Conservation (phyloP, 2,329 filamentous ascomycete species). For the Septoria linicola region DNA sequence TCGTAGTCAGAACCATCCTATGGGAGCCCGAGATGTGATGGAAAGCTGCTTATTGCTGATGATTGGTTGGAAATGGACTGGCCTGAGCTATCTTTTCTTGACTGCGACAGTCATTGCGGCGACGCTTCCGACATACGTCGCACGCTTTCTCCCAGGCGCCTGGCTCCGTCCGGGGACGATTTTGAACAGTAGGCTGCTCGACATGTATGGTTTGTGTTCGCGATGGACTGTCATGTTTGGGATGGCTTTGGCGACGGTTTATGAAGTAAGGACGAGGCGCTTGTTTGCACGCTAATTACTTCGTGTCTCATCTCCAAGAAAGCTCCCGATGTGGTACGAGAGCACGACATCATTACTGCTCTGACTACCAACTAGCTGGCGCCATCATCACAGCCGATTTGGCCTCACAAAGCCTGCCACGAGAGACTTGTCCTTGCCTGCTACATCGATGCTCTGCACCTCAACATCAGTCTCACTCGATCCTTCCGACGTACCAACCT, state of each 20-base stretch:
- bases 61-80: neutral
- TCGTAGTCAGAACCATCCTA: neutral
- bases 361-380: no score
- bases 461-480: conserved; percentile 13
- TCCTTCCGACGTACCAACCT: conserved; percentile 1
- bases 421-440: neutral
- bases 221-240: neutral
- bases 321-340: no score
- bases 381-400: no score
- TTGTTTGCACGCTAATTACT: neutral
- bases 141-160: neutral
- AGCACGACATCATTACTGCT: no score
- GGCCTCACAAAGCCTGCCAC: no score
- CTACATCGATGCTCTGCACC: conserved; percentile 10
- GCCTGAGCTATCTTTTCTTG: neutral
- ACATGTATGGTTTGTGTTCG: neutral
- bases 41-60: neutral
- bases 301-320: no score
- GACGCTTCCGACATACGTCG: neutral
- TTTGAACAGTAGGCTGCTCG: neutral
- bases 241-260: neutral
- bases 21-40: neutral
- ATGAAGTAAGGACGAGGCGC: neutral
- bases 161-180: neutral
- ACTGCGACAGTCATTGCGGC: neutral